Percentiles rank a stretch among this genome's conserved stretches.
Conservation (phyloP, 1,284 basidiomycete species). For the Microbotryum scabiosae region DNA sequence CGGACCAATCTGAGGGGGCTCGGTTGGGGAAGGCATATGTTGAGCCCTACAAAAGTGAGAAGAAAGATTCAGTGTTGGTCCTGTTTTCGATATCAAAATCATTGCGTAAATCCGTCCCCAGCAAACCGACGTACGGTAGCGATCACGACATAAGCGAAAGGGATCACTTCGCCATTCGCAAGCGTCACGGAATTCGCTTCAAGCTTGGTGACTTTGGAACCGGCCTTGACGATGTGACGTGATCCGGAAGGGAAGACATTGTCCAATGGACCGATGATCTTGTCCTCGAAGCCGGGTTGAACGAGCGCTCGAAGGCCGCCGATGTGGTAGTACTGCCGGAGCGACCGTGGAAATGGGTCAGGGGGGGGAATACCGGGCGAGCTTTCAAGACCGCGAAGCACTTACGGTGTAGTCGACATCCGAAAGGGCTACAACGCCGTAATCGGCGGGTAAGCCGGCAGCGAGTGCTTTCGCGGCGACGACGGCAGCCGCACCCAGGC, state of each 20-base stretch:
- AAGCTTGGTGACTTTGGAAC: constrained; percentile 39
- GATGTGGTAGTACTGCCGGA: constrained; percentile 38
- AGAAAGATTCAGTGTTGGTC: neutral
- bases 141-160: constrained; percentile 35
- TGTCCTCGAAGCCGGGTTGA: constrained; percentile 12
- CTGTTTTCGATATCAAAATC: neutral
- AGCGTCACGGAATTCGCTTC: constrained; percentile 36
- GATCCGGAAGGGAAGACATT: constrained; percentile 36
- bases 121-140: constrained; percentile 17
- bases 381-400: neutral
- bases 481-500: constrained; percentile 11
- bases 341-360: neutral
- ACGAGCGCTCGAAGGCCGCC: constrained; percentile 37
- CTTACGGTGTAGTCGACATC: neutral
- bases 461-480: constrained; percentile 7
- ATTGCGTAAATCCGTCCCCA: too few relatives aligned
- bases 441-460: neutral
- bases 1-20: neutral
- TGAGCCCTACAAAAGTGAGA: constrained; percentile 13
- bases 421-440: constrained; percentile 17
- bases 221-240: constrained; percentile 29
- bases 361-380: constrained; percentile 6
- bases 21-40: constrained; percentile 22
- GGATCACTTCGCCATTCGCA: constrained; percentile 35
- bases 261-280: constrained; percentile 32